These are phyloP conservation scores for Cercospora sojina DNA, from an alignment of 2,329 filamentous ascomycete species.

Conservation along the genomic window DNA sequence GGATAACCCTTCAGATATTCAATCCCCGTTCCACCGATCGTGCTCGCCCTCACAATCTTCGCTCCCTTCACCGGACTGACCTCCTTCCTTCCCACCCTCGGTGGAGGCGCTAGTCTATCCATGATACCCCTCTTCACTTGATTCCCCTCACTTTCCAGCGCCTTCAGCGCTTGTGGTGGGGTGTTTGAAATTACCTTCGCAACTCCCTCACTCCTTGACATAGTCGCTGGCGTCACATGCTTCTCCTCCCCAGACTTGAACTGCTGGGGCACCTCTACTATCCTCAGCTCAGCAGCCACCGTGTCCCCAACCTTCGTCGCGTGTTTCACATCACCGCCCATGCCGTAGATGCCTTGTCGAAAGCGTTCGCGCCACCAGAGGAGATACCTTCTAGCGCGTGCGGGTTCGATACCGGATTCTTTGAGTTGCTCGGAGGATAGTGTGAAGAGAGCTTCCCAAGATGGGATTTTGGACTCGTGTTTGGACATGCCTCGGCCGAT, in stretches of 20 bases:
- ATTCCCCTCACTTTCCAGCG: not conserved
- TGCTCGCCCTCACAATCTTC: slow-evolving; percentile 64
- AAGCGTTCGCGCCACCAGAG: slow-evolving; percentile 86
- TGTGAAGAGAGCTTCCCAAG: slow-evolving; percentile 88
- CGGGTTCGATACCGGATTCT: slow-evolving; percentile 81
- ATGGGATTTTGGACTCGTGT: slow-evolving; percentile 81
- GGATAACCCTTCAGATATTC: slow-evolving; percentile 63
- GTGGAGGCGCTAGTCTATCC: slow-evolving; percentile 35
- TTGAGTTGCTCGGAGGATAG: slow-evolving; percentile 74
- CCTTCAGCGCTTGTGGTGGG: slow-evolving; percentile 40
- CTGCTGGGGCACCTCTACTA: slow-evolving; percentile 51
- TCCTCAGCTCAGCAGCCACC: slow-evolving; percentile 54
- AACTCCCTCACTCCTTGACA: slow-evolving; percentile 55
- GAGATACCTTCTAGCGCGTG: slow-evolving; percentile 78
- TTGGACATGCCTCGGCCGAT: slow-evolving; percentile 84
- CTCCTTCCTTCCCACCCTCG: slow-evolving; percentile 36
- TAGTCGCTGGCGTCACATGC: slow-evolving; percentile 43
- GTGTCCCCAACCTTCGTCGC: slow-evolving; percentile 57
- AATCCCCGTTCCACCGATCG: slow-evolving; percentile 73
- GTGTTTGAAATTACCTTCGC: slow-evolving; percentile 62
- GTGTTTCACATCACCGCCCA: slow-evolving; percentile 76
- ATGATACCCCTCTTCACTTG: slow-evolving; percentile 25
- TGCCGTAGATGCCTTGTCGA: slow-evolving; percentile 70
- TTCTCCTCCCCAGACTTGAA: slow-evolving; percentile 3
- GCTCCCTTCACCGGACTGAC: slow-evolving; percentile 57